Percentiles rank a stretch among this genome's conserved stretches.
Evolutionary conservation across 2,329 filamentous ascomycete genomes (phyloP).

Genomic region (Allantophomopsis lycopodina): DNA sequence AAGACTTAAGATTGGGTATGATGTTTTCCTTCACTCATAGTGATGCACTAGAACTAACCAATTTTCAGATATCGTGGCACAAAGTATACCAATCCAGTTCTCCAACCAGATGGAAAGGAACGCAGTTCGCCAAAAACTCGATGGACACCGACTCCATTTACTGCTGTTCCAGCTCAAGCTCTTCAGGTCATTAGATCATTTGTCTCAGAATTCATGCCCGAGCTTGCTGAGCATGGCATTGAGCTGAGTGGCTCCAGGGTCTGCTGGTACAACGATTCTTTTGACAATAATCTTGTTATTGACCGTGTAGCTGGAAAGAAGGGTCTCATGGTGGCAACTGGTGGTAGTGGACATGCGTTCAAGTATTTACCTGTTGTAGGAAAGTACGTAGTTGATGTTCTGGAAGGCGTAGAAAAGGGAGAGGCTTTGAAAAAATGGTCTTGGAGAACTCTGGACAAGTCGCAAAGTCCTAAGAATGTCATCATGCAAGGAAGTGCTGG

Average conservation of each 20-base stretch:
- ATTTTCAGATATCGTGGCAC: conserved; percentile 29
- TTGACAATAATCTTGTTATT: conserved; percentile 39
- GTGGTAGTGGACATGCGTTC: conserved; percentile 47
- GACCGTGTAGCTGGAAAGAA: conserved; percentile 32
- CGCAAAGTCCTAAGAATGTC: background rate
- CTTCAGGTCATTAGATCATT: conserved; percentile 16
- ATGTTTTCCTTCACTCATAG: conserved; percentile 4
- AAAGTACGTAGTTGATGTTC: conserved; percentile 34
- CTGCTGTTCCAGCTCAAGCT: conserved; percentile 15
- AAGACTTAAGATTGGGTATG: conserved; percentile 32
- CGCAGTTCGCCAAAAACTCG: background rate
- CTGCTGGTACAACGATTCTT: conserved; percentile 44
- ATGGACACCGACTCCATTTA: conserved; percentile 3
- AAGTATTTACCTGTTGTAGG: conserved; percentile 48
- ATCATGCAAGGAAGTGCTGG: conserved; percentile 3
- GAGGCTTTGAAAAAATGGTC: conserved; percentile 12
- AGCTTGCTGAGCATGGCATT: conserved; percentile 15
- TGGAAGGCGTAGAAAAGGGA: conserved; percentile 21
- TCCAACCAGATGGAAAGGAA: background rate
- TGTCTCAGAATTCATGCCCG: conserved; percentile 18
- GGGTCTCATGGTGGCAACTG: conserved; percentile 44
- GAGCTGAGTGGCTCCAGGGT: conserved; percentile 25
- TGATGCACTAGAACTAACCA: conserved; percentile 24
- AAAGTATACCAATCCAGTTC: conserved; percentile 29
- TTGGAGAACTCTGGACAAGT: conserved; percentile 6